phyloP scores from a whole-genome alignment of 768 basidiomycete species.

The Lactifluus volemus region DNA sequence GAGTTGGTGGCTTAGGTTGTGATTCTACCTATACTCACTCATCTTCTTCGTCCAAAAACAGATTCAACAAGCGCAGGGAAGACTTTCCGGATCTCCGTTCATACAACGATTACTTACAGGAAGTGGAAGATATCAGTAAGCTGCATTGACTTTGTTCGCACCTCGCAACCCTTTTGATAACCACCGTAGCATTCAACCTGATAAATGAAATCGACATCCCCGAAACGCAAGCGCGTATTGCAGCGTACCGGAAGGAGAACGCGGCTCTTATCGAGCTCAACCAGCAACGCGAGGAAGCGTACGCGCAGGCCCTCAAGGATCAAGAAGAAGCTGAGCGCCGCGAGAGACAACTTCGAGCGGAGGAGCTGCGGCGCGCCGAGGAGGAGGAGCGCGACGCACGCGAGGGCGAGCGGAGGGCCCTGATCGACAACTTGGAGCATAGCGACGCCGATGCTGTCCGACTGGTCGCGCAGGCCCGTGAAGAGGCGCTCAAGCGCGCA shows the following conservation, averaged over 20 bases:
- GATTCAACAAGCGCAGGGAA: slow-evolving; percentile 89
- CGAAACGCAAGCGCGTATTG: slow-evolving; percentile 78
- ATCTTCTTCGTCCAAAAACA: slow-evolving; percentile 25
- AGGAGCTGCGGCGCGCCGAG: slow-evolving; percentile 55
- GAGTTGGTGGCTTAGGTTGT: slow-evolving; percentile 44
- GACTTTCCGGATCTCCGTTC: slow-evolving; percentile 74
- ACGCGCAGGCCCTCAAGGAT: slow-evolving; percentile 59
- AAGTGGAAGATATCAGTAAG: slow-evolving; percentile 86
- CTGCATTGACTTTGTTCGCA: slow-evolving; percentile 16
- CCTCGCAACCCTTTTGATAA: slow-evolving; percentile 6
- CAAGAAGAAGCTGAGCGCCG: slow-evolving; percentile 73
- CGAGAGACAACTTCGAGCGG: slow-evolving; percentile 61
- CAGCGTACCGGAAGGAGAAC: slow-evolving; percentile 71
- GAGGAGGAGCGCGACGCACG: slow-evolving; percentile 71
- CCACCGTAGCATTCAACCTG: slow-evolving; percentile 69
- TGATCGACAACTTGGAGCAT: slow-evolving; percentile 76
- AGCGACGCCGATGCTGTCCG: slow-evolving; percentile 63
- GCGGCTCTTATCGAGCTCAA: slow-evolving; percentile 79
- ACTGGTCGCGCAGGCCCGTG: slow-evolving; percentile 60
- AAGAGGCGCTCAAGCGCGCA: slow-evolving; percentile 53
- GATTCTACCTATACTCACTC: background rate
- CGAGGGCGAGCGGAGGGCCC: slow-evolving; percentile 59
- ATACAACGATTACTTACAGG: slow-evolving; percentile 95
- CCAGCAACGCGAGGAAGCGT: slow-evolving; percentile 70
- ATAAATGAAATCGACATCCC: slow-evolving; percentile 79